phyloP scores from a whole-genome alignment of 805 yeast genomes.

The Wickerhamomyces xylosicus region DNA sequence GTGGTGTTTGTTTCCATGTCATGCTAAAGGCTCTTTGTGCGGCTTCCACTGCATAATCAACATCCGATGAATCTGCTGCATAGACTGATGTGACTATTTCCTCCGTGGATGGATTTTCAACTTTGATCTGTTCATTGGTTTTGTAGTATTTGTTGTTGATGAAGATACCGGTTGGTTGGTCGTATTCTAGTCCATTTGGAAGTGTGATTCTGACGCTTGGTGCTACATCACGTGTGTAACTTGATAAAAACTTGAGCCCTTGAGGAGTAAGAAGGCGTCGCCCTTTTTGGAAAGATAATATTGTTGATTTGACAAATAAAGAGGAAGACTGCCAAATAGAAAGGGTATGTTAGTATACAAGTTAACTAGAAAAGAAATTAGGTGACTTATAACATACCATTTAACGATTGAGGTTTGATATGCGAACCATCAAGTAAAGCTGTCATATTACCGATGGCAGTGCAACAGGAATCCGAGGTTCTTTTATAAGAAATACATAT shows the following conservation, averaged over 20 bases:
- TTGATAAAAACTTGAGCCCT: slow-evolving; percentile 4
- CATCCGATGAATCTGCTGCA: slow-evolving; percentile 52
- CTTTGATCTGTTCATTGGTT: slow-evolving; percentile 44
- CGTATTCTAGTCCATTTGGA: slow-evolving; percentile 57
- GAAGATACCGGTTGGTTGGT: slow-evolving; percentile 84
- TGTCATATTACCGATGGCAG: too few species aligned
- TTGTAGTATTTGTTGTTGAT: slow-evolving; percentile 74
- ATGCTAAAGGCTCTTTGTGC: slow-evolving; percentile 53
- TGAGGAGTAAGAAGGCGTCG: not conserved
- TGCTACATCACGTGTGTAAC: slow-evolving; percentile 17
- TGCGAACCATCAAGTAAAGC: too few species aligned
- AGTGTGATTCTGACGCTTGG: slow-evolving; percentile 34
- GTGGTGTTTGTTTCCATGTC: slow-evolving; percentile 51
- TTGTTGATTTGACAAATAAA: too few species aligned
- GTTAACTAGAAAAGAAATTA: too few species aligned
- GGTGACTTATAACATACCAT: too few species aligned
- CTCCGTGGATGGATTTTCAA: slow-evolving; percentile 53
- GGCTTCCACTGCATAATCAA: slow-evolving; percentile 58
- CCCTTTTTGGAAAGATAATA: too few species aligned
- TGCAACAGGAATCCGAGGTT: too few species aligned
- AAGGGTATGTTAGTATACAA: too few species aligned
- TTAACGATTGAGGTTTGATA: too few species aligned
- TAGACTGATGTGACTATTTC: slow-evolving; percentile 47
- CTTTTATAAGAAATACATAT: too few species aligned
- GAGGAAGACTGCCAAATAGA: too few species aligned